A percentile compares a stretch with the other conserved stretches of the same genome.
Conservation (phyloP, 108 stramenopile species). For the Bacterosira constricta region DNA sequence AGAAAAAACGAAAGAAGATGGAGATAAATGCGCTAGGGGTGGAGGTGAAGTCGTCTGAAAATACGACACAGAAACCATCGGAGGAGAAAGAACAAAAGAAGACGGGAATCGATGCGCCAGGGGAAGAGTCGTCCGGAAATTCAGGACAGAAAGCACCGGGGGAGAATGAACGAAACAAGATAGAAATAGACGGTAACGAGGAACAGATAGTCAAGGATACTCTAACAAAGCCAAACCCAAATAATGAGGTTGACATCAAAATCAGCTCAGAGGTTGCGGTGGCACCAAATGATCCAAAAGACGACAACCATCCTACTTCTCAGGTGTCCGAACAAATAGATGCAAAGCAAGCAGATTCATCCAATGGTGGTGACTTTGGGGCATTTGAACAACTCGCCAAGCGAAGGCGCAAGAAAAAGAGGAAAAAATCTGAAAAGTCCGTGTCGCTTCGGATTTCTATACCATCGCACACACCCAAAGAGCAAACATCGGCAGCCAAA, state of each 20-base stretch:
- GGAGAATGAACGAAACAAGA: not conserved
- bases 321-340: not conserved
- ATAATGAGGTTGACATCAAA: not conserved
- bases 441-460: constrained; percentile 4
- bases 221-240: not conserved
- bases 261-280: not conserved
- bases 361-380: constrained; percentile 1
- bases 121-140: not conserved
- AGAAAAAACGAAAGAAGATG: not conserved
- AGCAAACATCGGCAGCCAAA: not conserved
- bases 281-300: not conserved
- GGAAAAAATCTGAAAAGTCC: not conserved
- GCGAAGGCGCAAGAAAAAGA: constrained; percentile 9
- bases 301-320: not conserved
- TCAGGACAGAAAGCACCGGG: not conserved
- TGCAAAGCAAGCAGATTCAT: not conserved
- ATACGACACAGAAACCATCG: not conserved
- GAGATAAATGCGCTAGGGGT: not conserved
- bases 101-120: not conserved
- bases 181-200: not conserved
- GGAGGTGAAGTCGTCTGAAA: not conserved
- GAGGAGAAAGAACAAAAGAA: not conserved
- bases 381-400: constrained; percentile 16
- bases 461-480: not conserved
- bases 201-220: not conserved